phyloP scores from a whole-genome alignment of 768 basidiomycete species.

The Heimioporus sp. region DNA sequence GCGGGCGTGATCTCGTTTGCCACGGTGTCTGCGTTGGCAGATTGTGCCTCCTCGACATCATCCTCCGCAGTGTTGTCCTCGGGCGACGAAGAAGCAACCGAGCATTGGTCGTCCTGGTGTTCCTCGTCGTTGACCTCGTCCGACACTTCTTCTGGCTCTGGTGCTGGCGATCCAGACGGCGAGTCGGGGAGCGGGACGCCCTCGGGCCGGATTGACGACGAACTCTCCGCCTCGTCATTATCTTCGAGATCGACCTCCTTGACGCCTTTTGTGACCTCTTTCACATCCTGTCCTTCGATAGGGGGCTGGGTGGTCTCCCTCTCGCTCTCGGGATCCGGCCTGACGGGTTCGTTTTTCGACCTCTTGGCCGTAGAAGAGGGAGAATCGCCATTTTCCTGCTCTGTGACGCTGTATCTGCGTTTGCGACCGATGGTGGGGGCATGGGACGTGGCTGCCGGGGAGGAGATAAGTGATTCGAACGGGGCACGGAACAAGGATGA shows the following conservation, averaged over 20 bases:
- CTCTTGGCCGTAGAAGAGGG: slow-evolving; percentile 31
- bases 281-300: slow-evolving; percentile 49
- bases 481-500: slow-evolving; percentile 7
- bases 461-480: neutral
- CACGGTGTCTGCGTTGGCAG: neutral
- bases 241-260: slow-evolving; percentile 64
- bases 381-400: slow-evolving; percentile 36
- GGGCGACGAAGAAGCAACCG: slow-evolving; percentile 23
- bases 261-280: slow-evolving; percentile 70
- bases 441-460: slow-evolving; percentile 63
- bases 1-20: slow-evolving; percentile 5
- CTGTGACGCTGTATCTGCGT: slow-evolving; percentile 55
- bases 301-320: slow-evolving; percentile 16
- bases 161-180: slow-evolving; percentile 25
- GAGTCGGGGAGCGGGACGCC: slow-evolving; percentile 40
- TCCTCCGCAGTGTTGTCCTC: slow-evolving; percentile 3
- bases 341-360: slow-evolving; percentile 24
- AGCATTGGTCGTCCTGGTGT: slow-evolving; percentile 14
- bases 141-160: slow-evolving; percentile 8
- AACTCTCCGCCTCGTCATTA: slow-evolving; percentile 10
- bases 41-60: neutral
- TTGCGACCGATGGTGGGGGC: slow-evolving; percentile 69
- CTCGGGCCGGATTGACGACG: slow-evolving; percentile 25
- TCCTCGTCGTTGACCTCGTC: slow-evolving; percentile 14
- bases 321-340: slow-evolving; percentile 25